These are phyloP conservation scores for Claviceps sp. DNA, from an alignment of 2,329 filamentous ascomycete species.

Conservation along the genomic window DNA sequence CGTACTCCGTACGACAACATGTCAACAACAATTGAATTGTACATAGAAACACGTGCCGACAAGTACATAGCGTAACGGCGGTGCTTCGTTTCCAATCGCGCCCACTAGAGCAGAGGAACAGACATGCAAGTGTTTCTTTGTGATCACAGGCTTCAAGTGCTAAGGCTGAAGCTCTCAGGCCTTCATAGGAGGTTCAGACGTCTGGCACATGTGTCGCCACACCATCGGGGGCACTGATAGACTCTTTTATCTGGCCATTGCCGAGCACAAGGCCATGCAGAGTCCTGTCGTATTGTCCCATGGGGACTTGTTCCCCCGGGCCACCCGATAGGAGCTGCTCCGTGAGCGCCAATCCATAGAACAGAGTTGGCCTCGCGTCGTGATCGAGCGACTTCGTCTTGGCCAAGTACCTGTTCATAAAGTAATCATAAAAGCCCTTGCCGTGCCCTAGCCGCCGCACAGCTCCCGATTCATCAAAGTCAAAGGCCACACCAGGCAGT, in stretches of 20 bases:
- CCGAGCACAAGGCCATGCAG: slow-evolving; percentile 68
- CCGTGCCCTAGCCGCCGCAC: slow-evolving; percentile 80
- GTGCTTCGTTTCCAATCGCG: too few species aligned
- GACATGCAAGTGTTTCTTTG: not conserved
- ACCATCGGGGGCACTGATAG: not conserved
- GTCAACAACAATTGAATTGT: too few species aligned
- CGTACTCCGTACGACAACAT: too few species aligned
- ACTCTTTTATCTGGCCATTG: slow-evolving; percentile 42
- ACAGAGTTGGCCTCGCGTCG: slow-evolving; percentile 27
- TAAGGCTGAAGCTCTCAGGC: not conserved
- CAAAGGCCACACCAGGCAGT: slow-evolving; percentile 88
- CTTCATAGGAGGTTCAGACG: not conserved
- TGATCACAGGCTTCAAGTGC: not conserved
- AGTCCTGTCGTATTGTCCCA: slow-evolving; percentile 62
- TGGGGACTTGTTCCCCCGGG: slow-evolving; percentile 53
- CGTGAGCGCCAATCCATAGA: slow-evolving; percentile 68
- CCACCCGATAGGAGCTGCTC: slow-evolving; percentile 63
- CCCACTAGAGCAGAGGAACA: not conserved
- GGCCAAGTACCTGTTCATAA: slow-evolving; percentile 59
- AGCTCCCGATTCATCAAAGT: slow-evolving; percentile 39
- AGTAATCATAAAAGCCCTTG: slow-evolving; percentile 94
- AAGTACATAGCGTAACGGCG: too few species aligned
- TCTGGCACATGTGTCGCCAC: not conserved
- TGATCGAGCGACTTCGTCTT: slow-evolving; percentile 24
- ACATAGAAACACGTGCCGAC: too few species aligned